Evolutionary conservation across 192 early-diverging fungal species (phyloP), one percentile per base, ranked within the genome.

Genomic region (Coemansia sp.): DNA sequence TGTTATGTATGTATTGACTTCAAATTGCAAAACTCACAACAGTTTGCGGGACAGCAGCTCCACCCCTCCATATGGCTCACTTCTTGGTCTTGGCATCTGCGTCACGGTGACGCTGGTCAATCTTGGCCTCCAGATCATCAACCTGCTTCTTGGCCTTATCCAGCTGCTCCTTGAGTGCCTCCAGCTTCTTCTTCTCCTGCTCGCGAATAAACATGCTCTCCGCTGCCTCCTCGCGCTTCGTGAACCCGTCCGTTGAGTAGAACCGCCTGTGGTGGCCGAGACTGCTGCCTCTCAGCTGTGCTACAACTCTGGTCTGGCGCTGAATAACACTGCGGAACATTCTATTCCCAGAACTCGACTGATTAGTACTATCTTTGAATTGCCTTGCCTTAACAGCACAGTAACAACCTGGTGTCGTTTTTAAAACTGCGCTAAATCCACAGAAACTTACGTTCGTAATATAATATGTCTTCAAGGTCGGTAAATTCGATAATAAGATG

Each of bases 201-300:
- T 81, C 62, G 70, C 62, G 79, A 29, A 75, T 70, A 48, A 75
- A 81, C 73, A 67, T 67, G 79, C 75, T 81, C 67, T 81, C 79
- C 11, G 65, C 61, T 0, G 79, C 79, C 17, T 54, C 67, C 70
- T 81, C 79, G 45, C 77, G 77, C 62, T 80, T 68, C 64, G 64
- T 34, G 54, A 80, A 80, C 64, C 50, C 59, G 77, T 80, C 77
- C 3, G 56, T 57, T 13, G 50, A 28, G 45, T 80, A 70, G 15
- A 38, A 34, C 41, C 67, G 64, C 15, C 15, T 33, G 50, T 64
- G 77, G n/a, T n/a, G n/a, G n/a, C n/a, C n/a, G 41, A 13, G 22
- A 68, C 42, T 4, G 6, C 62, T 52, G 10, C 54, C 34, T 20
- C 41, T 57, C 9, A 56, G 52, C 8, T 71, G 68, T 22, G 52